These are phyloP conservation scores for Epichloe coenophiala DNA, from an alignment of 2,329 filamentous ascomycete species.

Conservation along the genomic window DNA sequence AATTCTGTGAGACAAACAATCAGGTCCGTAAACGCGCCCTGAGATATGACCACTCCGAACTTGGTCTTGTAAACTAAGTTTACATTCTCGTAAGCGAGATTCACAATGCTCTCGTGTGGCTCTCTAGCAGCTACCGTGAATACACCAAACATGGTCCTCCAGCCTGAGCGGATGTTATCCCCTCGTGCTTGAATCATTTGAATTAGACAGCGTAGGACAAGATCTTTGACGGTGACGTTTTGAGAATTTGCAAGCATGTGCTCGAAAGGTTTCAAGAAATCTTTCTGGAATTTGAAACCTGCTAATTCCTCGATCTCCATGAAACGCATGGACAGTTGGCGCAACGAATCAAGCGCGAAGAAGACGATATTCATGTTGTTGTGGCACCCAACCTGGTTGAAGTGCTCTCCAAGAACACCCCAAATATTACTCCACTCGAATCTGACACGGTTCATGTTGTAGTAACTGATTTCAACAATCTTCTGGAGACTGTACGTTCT, in stretches of 20 bases:
- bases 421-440: constrained; percentile 98
- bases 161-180: constrained; percentile 93
- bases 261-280: constrained; percentile 96
- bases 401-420: constrained; percentile 94
- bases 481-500: constrained; percentile 96
- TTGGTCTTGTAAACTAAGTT: constrained; percentile 89
- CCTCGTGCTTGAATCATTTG: constrained; percentile 98
- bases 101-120: constrained; percentile 93
- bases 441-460: constrained; percentile 97
- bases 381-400: constrained; percentile 94
- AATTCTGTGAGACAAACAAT: constrained; percentile 96
- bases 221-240: constrained; percentile 88
- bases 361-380: constrained; percentile 95
- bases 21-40: constrained; percentile 91
- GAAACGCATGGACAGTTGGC: constrained; percentile 95
- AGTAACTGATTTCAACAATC: constrained; percentile 96
- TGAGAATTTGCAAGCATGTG: constrained; percentile 90
- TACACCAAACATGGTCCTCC: constrained; percentile 98
- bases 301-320: constrained; percentile 97
- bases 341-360: constrained; percentile 88
- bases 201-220: constrained; percentile 88
- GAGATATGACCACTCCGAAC: constrained; percentile 90
- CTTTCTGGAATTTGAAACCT: constrained; percentile 99
- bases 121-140: constrained; percentile 93
- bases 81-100: constrained; percentile 92